phyloP scores from a whole-genome alignment of 352 stramenopile species.

The Elongisporangium prolatum region DNA sequence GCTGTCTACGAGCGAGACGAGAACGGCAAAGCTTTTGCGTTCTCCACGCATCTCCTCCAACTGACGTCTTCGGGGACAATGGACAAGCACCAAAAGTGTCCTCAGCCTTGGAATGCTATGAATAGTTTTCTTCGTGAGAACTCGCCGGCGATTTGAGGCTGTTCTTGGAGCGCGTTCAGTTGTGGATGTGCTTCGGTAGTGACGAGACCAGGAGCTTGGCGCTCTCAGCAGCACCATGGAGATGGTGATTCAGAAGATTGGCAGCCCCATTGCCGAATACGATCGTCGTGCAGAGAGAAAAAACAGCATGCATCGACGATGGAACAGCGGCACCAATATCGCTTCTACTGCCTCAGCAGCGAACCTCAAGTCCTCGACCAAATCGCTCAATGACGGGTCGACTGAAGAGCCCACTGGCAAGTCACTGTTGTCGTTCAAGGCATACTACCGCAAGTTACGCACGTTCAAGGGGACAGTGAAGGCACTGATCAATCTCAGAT shows the following conservation, averaged over 20 bases:
- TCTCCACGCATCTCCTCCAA: neutral
- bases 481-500: constrained; percentile 51
- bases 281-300: constrained; percentile 6
- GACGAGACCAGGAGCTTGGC: neutral
- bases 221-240: constrained; percentile 15
- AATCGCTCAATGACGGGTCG: constrained; percentile 4
- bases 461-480: constrained; percentile 69
- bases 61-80: neutral
- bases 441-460: constrained; percentile 60
- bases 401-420: constrained; percentile 8
- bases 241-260: neutral
- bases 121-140: neutral
- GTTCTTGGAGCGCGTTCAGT: neutral
- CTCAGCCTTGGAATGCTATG: neutral
- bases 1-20: constrained; percentile 48
- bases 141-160: neutral
- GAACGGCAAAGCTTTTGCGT: constrained; percentile 26
- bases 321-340: constrained; percentile 14
- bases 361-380: neutral
- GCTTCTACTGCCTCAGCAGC: constrained; percentile 2
- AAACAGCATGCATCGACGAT: constrained; percentile 12
- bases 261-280: neutral
- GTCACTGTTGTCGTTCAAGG: constrained; percentile 60
- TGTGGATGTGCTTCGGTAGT: neutral
- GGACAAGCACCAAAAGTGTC: no score